Conservation (phyloP, 768 basidiomycete species). For the Gymnopilus junonius region DNA sequence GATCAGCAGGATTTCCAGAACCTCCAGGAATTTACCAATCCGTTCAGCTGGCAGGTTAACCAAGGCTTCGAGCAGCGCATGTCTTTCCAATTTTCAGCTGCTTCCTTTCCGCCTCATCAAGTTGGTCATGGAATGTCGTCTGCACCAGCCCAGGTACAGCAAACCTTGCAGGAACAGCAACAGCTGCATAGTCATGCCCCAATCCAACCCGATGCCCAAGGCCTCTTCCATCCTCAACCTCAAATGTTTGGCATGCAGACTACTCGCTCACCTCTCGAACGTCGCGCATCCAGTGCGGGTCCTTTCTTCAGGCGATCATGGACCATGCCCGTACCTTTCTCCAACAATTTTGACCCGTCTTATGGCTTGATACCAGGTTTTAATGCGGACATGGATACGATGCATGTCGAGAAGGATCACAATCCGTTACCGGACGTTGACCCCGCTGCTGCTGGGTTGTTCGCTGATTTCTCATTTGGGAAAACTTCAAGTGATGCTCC, state of each 20-base stretch:
- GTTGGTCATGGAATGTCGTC: neutral
- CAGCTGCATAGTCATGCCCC: neutral
- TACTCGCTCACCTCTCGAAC: conserved; percentile 4
- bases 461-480: conserved; percentile 20
- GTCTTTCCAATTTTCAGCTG: neutral
- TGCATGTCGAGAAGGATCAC: conserved; percentile 13
- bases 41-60: neutral
- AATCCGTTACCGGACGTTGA: conserved; percentile 23
- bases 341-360: neutral
- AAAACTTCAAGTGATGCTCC: neutral
- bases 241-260: conserved; percentile 15
- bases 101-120: conserved; percentile 9
- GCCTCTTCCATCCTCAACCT: conserved; percentile 12
- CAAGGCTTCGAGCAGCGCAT: neutral
- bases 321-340: conserved; percentile 12
- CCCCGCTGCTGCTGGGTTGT: conserved; percentile 7
- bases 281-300: conserved; percentile 17
- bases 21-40: conserved; percentile 7
- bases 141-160: neutral
- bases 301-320: conserved; percentile 16
- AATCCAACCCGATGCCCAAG: neutral
- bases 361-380: neutral
- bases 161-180: neutral
- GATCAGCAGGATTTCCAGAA: neutral
- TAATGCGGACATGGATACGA: neutral